A percentile compares a stretch with the other conserved stretches of the same genome.
Evolutionary conservation across 768 basidiomycete species (phyloP).

Genomic region (Russula olivacea): DNA sequence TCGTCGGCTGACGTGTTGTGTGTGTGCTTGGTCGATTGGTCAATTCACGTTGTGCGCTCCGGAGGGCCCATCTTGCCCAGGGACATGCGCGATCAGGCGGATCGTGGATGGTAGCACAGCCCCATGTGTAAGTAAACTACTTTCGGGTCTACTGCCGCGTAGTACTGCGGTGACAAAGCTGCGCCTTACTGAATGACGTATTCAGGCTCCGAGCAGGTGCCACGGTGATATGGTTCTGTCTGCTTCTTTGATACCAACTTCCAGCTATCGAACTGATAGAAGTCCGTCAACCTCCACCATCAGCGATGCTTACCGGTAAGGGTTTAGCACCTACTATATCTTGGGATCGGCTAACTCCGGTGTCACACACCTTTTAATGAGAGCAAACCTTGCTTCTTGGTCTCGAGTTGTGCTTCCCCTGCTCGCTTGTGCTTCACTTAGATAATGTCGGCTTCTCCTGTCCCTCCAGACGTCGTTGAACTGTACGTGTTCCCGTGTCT

Average conservation of each 20-base stretch:
- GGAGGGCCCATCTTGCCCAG: neutral
- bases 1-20: neutral
- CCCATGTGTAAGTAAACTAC: neutral
- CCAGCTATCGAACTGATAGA: neutral
- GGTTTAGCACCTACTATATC: neutral
- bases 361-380: neutral
- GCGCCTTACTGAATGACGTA: neutral
- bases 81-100: too few species aligned
- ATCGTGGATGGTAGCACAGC: too few species aligned
- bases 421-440: neutral
- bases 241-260: neutral
- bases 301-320: neutral
- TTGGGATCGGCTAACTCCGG: neutral
- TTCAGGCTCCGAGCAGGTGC: neutral
- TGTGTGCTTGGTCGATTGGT: too few species aligned
- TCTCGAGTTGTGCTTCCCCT: neutral
- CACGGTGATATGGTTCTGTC: neutral
- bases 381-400: too few species aligned
- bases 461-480: neutral
- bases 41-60: neutral
- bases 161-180: too few species aligned
- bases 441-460: neutral
- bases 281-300: neutral
- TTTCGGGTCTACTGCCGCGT: neutral
- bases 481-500: neutral